Conservation (phyloP, 805 yeast species). For the Saccharomycopsis sp. region DNA sequence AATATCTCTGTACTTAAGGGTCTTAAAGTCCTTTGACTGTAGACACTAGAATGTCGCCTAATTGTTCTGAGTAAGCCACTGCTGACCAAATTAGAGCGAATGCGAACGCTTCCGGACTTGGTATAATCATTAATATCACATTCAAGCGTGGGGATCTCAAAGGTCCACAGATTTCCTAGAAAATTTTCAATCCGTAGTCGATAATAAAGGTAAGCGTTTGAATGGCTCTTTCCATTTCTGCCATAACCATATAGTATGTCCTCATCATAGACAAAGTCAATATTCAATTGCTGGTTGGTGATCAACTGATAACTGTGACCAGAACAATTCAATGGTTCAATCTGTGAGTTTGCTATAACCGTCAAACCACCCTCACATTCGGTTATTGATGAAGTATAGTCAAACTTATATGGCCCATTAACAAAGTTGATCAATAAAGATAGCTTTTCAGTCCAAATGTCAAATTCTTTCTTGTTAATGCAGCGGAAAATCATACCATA, state of each 20-base stretch:
- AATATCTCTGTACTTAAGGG: not conserved
- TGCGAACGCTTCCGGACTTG: not conserved
- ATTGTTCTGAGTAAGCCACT: not conserved
- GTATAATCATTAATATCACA: not conserved
- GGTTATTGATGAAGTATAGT: conserved; percentile 18
- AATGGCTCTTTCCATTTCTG: not conserved
- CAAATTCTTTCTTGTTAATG: conserved; percentile 30
- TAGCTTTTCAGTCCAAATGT: conserved; percentile 37
- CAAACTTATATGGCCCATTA: conserved; percentile 31
- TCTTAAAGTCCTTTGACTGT: not conserved
- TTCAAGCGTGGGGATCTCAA: not conserved
- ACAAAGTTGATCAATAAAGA: conserved; percentile 27
- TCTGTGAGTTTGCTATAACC: not conserved
- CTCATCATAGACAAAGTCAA: not conserved
- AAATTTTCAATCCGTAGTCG: not conserved
- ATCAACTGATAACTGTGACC: not conserved
- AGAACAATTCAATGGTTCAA: not conserved
- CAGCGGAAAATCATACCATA: conserved; percentile 41
- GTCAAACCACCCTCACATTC: conserved; percentile 1
- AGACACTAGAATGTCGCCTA: not conserved
- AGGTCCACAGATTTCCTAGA: not conserved
- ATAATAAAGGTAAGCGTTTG: not conserved
- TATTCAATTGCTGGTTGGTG: not conserved
- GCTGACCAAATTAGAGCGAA: not conserved
- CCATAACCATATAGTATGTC: not conserved